phyloP scores from a whole-genome alignment of 225 moss, liverwort and hornwort species.

The Sphagnum contortum region DNA sequence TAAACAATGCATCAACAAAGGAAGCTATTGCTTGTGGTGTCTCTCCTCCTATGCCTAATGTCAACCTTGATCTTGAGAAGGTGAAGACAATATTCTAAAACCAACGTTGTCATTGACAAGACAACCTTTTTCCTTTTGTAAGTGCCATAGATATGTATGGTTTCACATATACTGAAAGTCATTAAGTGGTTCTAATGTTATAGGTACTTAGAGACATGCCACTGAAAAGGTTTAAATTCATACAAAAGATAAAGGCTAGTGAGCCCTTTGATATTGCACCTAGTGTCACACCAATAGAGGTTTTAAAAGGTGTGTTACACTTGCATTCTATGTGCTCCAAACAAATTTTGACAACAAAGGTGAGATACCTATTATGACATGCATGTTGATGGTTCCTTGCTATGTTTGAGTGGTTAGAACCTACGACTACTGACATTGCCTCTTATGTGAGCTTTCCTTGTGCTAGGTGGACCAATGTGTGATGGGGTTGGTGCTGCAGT shows the following conservation, averaged over 20 bases:
- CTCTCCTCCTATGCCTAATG: conserved; percentile 71
- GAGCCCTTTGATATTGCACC: conserved; percentile 80
- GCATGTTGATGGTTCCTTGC: not conserved
- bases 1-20: conserved; percentile 58
- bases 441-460: not conserved
- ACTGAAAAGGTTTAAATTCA: conserved; percentile 71
- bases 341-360: conserved; percentile 91
- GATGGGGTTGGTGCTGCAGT: conserved; percentile 51
- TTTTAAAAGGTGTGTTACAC: conserved; percentile 79
- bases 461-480: conserved; percentile 92
- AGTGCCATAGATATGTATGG: not conserved
- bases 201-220: conserved; percentile 98
- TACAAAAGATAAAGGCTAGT: conserved; percentile 34
- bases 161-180: not conserved
- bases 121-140: not conserved
- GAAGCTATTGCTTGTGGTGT: conserved; percentile 57
- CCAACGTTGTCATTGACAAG: not conserved
- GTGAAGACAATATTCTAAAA: conserved; percentile 12
- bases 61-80: conserved; percentile 95
- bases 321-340: conserved; percentile 86
- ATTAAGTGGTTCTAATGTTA: not conserved
- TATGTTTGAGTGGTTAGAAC: too few relatives aligned
- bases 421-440: too few relatives aligned
- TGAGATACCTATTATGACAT: conserved; percentile 6
- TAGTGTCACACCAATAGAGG: conserved; percentile 66